Conservation (phyloP, 371 early-diverging fungal species). For the Blastocladiella emersonii region DNA sequence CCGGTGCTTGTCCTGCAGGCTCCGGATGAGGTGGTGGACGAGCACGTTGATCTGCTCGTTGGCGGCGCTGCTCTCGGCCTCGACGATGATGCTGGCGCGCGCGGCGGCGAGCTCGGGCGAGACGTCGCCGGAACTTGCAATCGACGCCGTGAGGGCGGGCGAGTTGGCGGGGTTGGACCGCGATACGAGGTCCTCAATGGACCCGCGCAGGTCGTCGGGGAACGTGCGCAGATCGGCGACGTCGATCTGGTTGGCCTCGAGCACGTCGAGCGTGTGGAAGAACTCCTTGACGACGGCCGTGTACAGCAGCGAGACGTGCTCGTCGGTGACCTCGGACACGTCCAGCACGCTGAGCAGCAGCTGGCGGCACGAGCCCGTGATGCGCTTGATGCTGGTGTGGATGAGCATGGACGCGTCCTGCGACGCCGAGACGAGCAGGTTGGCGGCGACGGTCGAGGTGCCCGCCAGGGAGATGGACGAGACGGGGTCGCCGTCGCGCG, state of each 20-base stretch:
- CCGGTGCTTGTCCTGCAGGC: not conserved
- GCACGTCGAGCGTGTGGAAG: not conserved
- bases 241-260: not conserved
- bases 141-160: not conserved
- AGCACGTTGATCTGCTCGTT: not conserved
- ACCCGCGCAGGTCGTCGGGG: slow-evolving; percentile 3
- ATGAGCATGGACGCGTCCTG: not conserved
- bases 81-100: not conserved
- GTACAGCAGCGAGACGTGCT: slow-evolving; percentile 3
- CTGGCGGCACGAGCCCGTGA: not conserved
- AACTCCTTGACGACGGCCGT: slow-evolving; percentile 1
- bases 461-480: no score
- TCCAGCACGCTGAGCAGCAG: not conserved
- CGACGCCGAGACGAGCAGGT: not conserved
- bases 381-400: slow-evolving; percentile 1
- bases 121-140: not conserved
- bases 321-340: slow-evolving; percentile 2
- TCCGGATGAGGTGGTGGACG: not conserved
- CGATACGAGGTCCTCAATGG: not conserved
- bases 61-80: not conserved
- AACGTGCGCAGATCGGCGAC: not conserved
- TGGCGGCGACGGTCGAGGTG: no score
- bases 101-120: not conserved
- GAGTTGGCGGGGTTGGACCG: no score
- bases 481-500: not conserved